Percentiles rank a stretch among this genome's conserved stretches.
Conservation (phyloP, 2,329 filamentous ascomycete genomes). For the Cladophialophora yegresii region DNA sequence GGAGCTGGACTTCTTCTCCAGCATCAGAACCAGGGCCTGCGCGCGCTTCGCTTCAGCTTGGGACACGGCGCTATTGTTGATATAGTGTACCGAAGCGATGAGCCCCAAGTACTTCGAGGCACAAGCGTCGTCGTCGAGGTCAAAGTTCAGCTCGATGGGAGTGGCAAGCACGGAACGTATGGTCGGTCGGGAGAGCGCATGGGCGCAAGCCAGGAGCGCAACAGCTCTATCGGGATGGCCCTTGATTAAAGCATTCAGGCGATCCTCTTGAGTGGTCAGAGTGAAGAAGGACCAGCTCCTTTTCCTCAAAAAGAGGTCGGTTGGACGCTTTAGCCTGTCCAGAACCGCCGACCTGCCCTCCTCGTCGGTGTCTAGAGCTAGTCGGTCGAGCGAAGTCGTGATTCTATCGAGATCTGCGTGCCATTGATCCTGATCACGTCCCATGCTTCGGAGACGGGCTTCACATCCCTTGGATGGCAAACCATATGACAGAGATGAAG, state of each 20-base stretch:
- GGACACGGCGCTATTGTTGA: not conserved
- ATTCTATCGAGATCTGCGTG: constrained; percentile 2
- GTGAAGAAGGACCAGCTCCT: not conserved
- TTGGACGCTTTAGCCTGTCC: not conserved
- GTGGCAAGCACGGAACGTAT: not conserved
- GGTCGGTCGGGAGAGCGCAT: not conserved
- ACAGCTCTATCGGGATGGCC: not conserved
- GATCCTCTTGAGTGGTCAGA: not conserved
- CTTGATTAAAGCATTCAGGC: not conserved
- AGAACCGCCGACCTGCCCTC: not conserved
- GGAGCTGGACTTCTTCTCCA: not conserved
- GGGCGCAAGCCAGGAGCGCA: not conserved
- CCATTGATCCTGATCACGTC: not conserved
- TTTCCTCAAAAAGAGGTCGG: not conserved
- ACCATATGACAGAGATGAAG: not conserved
- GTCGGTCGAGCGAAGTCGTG: not conserved
- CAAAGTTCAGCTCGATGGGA: not conserved
- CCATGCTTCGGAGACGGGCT: not conserved
- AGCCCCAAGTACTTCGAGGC: not conserved
- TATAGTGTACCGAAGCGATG: not conserved
- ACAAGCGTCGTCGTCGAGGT: not conserved
- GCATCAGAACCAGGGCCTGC: not conserved
- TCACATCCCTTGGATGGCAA: not conserved
- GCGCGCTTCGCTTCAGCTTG: not conserved
- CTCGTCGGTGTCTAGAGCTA: not conserved